Base-by-base conservation (phyloP, 768 basidiomycete species). In the Psilocybe sp. region DNA sequence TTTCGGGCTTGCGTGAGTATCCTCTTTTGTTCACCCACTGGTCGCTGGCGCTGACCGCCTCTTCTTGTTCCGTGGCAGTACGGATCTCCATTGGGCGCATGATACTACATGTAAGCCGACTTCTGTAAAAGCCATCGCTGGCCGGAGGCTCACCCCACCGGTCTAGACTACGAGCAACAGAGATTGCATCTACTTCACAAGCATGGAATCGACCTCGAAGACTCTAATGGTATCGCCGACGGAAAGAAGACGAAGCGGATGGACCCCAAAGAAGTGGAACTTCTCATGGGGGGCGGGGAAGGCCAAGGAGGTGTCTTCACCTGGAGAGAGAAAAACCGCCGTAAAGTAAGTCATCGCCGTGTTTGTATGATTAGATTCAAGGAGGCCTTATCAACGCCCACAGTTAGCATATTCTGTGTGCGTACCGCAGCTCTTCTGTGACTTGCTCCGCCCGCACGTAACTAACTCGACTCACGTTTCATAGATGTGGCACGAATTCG, bases 31-130 rank as follows among this genome's bases (percentile, higher is more conserved):
- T 23, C 53, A 45, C 50, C 20, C 36, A 55, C 43, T 37, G 44
- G 50, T 40, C 41, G 39, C 33, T 28, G 44, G 46, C 49, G 43
- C 45, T 50, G 40, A 51, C 45, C 49, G 44, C 57, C 47, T 48
- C 41, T 56, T 55, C 50, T 56, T 47, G 44, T 55, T 57, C 46
- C 55, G 2, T 41, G 46, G 60, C 65, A 92, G 89, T 47, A 90
- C 92, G 50, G 89, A 94, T 75, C 78, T 93, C 51, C 95, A 96
- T 69, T 97, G 95, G 95, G 91, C 92, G 16, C 94, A 98, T 69
- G 94, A 98, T 69, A 94, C 92, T 20, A 87, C 87, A 49, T 95
- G 91, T 92, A 52, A 51, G 69, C 63, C 51, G 19, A 51, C 41
- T 43, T 61, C 49, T 49, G 52, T 50, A 49, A 43, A 40, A 41